Conservation (phyloP, 768 basidiomycete species). For the Russula compacta region DNA sequence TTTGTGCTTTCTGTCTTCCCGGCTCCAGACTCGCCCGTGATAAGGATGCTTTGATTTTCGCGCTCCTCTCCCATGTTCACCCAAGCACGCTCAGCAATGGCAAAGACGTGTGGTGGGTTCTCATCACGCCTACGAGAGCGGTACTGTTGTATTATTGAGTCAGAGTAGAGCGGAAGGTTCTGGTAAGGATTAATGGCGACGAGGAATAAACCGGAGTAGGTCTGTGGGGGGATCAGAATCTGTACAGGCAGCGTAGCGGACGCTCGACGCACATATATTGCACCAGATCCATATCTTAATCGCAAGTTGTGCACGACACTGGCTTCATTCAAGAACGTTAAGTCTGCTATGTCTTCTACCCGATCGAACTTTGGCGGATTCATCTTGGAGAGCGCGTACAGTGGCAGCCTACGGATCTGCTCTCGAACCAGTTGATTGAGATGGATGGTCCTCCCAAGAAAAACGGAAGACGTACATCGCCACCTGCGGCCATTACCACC, state of each 20-base stretch:
- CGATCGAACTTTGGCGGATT: conserved; percentile 98
- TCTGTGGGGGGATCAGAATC: conserved; percentile 36
- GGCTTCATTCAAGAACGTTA: conserved; percentile 97
- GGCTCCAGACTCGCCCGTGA: conserved; percentile 99
- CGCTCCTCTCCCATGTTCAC: conserved; percentile 96
- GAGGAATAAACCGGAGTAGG: conserved; percentile 92
- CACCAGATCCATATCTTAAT: conserved; percentile 80
- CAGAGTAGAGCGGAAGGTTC: conserved; percentile 82
- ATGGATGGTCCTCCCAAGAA: conserved; percentile 24
- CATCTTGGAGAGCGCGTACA: conserved; percentile 87
- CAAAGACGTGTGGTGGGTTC: conserved; percentile 94
- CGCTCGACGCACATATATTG: conserved; percentile 73
- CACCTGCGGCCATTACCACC: conserved; percentile 75
- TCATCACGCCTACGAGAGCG: conserved; percentile 82
- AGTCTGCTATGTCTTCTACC: conserved; percentile 95
- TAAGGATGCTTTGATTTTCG: conserved; percentile 95
- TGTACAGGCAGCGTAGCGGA: background rate
- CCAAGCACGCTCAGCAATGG: conserved; percentile 97
- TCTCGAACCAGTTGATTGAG: conserved; percentile 4
- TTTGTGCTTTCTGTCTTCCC: conserved; percentile 99
- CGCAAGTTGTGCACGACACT: conserved; percentile 98
- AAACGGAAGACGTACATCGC: conserved; percentile 48
- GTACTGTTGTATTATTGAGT: conserved; percentile 82
- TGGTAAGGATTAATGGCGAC: conserved; percentile 99
- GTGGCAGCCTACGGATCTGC: conserved; percentile 59